Base-by-base conservation (phyloP, 257 asterid species). In the Salvia hispanica region DNA sequence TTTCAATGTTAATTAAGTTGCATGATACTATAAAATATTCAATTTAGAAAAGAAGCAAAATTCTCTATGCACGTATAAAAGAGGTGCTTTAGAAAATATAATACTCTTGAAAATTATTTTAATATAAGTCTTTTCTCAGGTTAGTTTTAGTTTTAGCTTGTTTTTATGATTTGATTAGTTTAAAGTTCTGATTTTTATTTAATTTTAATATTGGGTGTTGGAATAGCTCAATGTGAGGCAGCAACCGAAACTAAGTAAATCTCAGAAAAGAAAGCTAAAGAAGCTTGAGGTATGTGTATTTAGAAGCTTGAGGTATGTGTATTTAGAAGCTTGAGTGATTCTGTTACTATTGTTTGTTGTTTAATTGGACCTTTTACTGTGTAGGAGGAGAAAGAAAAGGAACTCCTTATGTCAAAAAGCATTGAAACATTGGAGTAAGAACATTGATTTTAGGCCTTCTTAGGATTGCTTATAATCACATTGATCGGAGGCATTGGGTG, bases 331-430 rank as follows among this genome's bases (percentile, higher is more conserved):
- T 21, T 21, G 25, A 21, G 25, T 46, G 10, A 18, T 43, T 42
- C 54, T 43, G 2, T 40, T 9, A 12, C 28, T 60, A 15, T 11
- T 62, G n/a, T 51, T 15, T 15, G 62, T 67, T 56, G 71, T 47
- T 42, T 71, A 44, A 58, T 65, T 33, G 64, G 51, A 7, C 15
- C 67, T 69, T 73, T 5, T 77, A 18, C 21, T 40, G 37, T 81
- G 53, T 69, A 88, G 97, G 97, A 90, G 89, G 96, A 90, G 82
- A 88, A 93, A 75, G 84, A 84, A 64, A 85, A 85, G 79, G 92
- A 88, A 71, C 5, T 48, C 46, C 95, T 80, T 76, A 74, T 86
- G 44, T 71, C 86, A 0, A 77, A 84, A 81, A 93, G 99, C 85
- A 77, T 86, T 2, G 83, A 86, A 74, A 77, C 87, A 55, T 72